Conservation (phyloP, 116 monocot genomes). For the Cymodocea nodosa region DNA sequence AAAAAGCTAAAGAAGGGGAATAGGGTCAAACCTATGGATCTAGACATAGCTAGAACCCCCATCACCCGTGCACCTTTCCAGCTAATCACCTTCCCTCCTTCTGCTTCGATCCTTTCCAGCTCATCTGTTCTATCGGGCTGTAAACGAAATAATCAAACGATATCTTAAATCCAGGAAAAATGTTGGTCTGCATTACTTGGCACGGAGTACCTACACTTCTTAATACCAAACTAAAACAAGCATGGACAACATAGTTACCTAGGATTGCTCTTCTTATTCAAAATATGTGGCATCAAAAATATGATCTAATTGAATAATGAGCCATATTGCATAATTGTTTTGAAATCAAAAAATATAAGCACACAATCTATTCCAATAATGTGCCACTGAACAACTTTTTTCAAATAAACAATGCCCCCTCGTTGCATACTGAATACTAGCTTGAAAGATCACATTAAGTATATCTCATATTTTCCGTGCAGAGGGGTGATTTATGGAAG, state of each 20-base stretch:
- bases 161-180: background rate
- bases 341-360: no score
- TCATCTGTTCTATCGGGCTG: slow-evolving; percentile 8
- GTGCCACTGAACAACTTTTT: no score
- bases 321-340: no score
- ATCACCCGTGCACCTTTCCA: slow-evolving; percentile 56
- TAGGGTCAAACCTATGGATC: slow-evolving; percentile 38
- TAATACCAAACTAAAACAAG: no score
- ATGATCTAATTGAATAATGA: no score
- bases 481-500: no score
- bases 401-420: no score
- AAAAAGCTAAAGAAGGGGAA: background rate
- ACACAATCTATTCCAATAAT: no score
- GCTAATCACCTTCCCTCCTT: slow-evolving; percentile 48
- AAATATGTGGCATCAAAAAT: background rate
- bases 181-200: background rate
- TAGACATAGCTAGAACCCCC: slow-evolving; percentile 61
- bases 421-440: no score
- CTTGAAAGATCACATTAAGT: no score
- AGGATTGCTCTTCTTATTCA: background rate
- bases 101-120: slow-evolving; percentile 22
- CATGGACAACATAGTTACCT: background rate
- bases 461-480: no score
- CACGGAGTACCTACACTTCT: background rate
- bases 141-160: background rate